Conservation (phyloP, 805 yeast genomes). For the Candida silvatica region DNA sequence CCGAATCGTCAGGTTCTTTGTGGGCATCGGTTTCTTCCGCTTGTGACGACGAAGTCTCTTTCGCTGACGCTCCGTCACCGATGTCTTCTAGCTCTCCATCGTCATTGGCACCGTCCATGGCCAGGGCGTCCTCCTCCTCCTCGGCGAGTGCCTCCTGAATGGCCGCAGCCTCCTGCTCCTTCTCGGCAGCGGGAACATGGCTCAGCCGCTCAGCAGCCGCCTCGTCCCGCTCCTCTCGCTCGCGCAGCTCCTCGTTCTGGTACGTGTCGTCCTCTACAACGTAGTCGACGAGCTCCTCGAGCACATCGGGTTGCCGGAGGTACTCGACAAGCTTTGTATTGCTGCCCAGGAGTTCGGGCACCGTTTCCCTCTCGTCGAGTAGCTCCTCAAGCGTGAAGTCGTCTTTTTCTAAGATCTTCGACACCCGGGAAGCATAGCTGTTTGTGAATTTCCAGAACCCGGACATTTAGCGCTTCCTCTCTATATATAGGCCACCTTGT, state of each 20-base stretch:
- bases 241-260: slow-evolving; percentile 1
- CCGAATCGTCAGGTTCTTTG: not conserved
- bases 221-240: slow-evolving; percentile 2
- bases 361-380: slow-evolving; percentile 65
- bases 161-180: not conserved
- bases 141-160: not conserved
- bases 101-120: not conserved
- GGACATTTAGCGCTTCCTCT: no score
- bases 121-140: not conserved
- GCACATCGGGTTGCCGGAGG: slow-evolving; percentile 68
- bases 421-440: slow-evolving; percentile 51
- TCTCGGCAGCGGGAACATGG: no score
- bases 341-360: slow-evolving; percentile 65
- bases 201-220: slow-evolving; percentile 1
- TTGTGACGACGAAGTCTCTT: not conserved
- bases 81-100: no score
- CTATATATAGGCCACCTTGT: no score
- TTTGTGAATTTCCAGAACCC: slow-evolving; percentile 33
- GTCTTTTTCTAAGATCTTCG: slow-evolving; percentile 40
- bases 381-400: slow-evolving; percentile 45
- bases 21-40: slow-evolving; percentile 2
- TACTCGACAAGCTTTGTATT: slow-evolving; percentile 72
- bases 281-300: slow-evolving; percentile 59
- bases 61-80: no score
- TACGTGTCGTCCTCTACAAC: slow-evolving; percentile 44